Percentiles rank a stretch among this genome's conserved stretches.
phyloP scores from a whole-genome alignment of 2,329 filamentous ascomycete species.

The Penicillium brasilianum region DNA sequence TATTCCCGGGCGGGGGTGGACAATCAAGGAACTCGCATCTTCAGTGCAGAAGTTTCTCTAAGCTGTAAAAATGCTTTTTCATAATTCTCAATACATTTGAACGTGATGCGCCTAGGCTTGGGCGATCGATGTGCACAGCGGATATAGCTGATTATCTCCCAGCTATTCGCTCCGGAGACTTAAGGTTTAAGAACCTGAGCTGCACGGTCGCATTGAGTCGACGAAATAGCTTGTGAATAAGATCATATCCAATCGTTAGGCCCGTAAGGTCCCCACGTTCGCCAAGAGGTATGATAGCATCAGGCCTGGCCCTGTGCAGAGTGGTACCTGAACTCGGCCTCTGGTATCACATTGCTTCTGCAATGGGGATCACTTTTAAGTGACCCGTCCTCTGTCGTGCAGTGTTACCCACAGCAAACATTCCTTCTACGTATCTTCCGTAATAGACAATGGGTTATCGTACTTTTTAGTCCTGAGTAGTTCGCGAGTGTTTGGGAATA shows the following conservation, averaged over 20 bases:
- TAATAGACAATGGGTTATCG: not conserved
- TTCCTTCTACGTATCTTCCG: not conserved
- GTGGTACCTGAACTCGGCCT: slow-evolving; percentile 16
- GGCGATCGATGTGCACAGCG: not conserved
- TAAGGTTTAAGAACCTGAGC: not conserved
- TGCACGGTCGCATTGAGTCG: not conserved
- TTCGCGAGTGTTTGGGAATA: not conserved
- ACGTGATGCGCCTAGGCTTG: not conserved
- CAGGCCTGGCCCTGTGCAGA: slow-evolving; percentile 10
- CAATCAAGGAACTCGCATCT: not conserved
- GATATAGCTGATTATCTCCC: not conserved
- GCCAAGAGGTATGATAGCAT: not conserved
- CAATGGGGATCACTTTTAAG: slow-evolving; percentile 12
- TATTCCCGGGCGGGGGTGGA: not conserved
- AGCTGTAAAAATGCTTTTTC: too few relatives aligned
- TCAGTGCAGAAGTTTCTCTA: not conserved
- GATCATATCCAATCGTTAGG: not conserved
- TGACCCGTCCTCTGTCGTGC: not conserved
- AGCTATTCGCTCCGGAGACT: not conserved
- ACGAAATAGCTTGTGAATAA: not conserved
- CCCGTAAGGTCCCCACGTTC: not conserved
- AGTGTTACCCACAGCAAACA: not conserved
- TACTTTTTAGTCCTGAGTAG: not conserved
- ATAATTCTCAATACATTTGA: not conserved
- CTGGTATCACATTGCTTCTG: slow-evolving; percentile 13